Conservation (phyloP, 2,329 filamentous ascomycete species). For the Alternaria tenuissima region DNA sequence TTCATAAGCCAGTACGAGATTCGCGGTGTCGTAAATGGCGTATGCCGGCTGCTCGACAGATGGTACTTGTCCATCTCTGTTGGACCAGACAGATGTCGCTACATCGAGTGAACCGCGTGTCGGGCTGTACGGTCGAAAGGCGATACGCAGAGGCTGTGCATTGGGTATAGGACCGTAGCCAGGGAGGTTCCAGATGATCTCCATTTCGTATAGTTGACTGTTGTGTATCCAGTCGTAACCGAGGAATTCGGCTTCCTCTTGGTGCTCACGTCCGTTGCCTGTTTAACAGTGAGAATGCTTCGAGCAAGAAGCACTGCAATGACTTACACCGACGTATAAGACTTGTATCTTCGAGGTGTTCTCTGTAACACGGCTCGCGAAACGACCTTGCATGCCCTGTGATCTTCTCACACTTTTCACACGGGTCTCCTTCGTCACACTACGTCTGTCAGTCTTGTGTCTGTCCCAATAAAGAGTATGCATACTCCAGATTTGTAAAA, state of each 20-base stretch:
- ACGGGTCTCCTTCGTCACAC: constrained; percentile 46
- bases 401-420: constrained; percentile 43
- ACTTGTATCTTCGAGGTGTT: constrained; percentile 42
- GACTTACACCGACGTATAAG: constrained; percentile 44
- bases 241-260: constrained; percentile 45
- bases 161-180: constrained; percentile 42
- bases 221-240: constrained; percentile 41
- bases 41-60: constrained; percentile 45
- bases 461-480: neutral
- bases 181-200: constrained; percentile 47
- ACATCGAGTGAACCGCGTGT: constrained; percentile 39
- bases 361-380: constrained; percentile 44
- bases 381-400: constrained; percentile 43
- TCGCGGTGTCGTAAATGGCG: constrained; percentile 45
- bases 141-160: constrained; percentile 35
- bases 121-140: constrained; percentile 40
- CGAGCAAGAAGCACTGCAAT: neutral
- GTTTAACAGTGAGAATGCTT: constrained; percentile 14
- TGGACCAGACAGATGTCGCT: constrained; percentile 42
- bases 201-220: constrained; percentile 39
- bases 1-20: constrained; percentile 37
- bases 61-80: constrained; percentile 37
- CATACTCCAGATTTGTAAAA: constrained; percentile 48
- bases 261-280: constrained; percentile 49
- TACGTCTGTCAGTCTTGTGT: constrained; percentile 18